Evolutionary conservation across 2,329 filamentous ascomycete species (phyloP).

Genomic region (Alternaria burnsii): DNA sequence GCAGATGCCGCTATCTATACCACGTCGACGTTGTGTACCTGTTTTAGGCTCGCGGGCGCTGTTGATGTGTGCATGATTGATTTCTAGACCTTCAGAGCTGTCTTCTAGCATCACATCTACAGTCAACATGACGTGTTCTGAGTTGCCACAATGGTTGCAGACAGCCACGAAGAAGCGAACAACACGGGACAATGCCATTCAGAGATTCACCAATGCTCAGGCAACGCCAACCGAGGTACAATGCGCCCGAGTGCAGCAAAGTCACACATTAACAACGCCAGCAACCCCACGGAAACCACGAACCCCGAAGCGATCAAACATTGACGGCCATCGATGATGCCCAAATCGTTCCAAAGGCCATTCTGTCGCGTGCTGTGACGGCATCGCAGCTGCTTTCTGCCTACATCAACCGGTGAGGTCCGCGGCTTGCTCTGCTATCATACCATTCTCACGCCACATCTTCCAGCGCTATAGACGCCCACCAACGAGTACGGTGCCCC

Average conservation of each 20-base stretch:
- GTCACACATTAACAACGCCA: slow-evolving; percentile 6
- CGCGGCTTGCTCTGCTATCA: slow-evolving; percentile 23
- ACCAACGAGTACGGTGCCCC: slow-evolving; percentile 36
- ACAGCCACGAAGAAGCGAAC: slow-evolving; percentile 35
- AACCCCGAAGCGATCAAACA: slow-evolving; percentile 9
- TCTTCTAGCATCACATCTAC: background rate
- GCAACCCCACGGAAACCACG: slow-evolving; percentile 19
- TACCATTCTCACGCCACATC: slow-evolving; percentile 48
- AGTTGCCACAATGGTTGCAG: slow-evolving; percentile 38
- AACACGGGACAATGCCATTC: slow-evolving; percentile 37
- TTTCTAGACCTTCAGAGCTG: background rate
- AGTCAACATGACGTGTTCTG: slow-evolving; percentile 21
- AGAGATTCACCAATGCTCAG: slow-evolving; percentile 25
- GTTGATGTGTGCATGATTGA: background rate
- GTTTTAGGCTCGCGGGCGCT: background rate
- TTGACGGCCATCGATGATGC: slow-evolving; percentile 28
- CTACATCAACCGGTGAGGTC: slow-evolving; percentile 43
- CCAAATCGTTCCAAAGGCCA: slow-evolving; percentile 31
- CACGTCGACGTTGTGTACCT: background rate
- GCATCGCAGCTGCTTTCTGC: slow-evolving; percentile 39
- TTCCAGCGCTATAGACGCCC: slow-evolving; percentile 41
- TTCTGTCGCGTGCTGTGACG: slow-evolving; percentile 39
- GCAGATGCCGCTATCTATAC: background rate
- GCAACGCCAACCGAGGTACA: background rate
- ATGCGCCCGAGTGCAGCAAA: background rate